Base-by-base conservation (phyloP, 148 eudicot species). In the Chenopodium suecicum region DNA sequence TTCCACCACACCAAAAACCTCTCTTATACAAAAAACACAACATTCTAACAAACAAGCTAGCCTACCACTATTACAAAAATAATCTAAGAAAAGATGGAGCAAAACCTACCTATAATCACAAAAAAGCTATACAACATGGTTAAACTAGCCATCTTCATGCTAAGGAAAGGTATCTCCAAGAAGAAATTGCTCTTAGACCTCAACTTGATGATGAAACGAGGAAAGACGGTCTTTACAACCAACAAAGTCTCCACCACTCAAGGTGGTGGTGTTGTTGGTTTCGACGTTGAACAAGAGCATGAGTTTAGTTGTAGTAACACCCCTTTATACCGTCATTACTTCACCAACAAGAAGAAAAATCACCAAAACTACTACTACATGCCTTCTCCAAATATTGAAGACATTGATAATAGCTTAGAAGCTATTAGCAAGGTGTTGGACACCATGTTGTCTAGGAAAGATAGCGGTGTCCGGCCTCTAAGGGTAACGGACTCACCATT, bases 401-500 rank as follows among this genome's bases (percentile, higher is more conserved):
- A 70, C 2, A 63, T 4, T 78, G 72, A 77, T 2, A 82, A 47
- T 17, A 84, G 47, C 10, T 9, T 81, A 1, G 75, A 70, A 10
- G 85, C 73, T 0, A 82, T 82, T 2, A 54, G 66, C 41, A 79
- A 73, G 67, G 85, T 85, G 41, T 32, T 90, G 50, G 90, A 90
- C 56, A 83, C 88, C 89, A 58, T 90, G 64, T 17, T 65, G 31
- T 13, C 58, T 23, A 37, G 70, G 16, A 84, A 88, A 65, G 88
- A 52, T 4, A 69, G 52, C 4, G 68, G 60, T 78, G 88, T 85
- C 54, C 77, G 90, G 82, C 91, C 88, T 83, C 82, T 90, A 50
- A 85, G 92, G 87, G 70, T 91, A 1, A 93, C 91, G 11, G 97
- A 93, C 83, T 93, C 97, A 9, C 94, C 95, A 14, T 93, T 79